Evolutionary conservation across 1,284 basidiomycete genomes (phyloP), one percentile per base, ranked within the genome.

Genomic region (Athelia psychrophila): DNA sequence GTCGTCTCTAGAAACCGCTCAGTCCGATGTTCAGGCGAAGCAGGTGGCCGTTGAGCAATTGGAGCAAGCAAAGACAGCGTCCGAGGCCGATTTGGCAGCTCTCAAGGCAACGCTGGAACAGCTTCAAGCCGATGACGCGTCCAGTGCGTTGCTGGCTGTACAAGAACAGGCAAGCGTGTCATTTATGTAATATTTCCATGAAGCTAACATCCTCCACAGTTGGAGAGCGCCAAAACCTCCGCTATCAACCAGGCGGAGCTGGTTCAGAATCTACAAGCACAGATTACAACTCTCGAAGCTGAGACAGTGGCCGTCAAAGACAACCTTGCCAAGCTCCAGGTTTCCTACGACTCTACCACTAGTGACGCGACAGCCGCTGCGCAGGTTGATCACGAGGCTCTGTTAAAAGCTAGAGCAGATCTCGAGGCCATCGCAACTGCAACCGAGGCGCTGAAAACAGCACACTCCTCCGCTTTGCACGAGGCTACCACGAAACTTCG

Each of bases 341-440:
- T 71, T 19, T 73, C 76, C 2, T 75, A 79, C 16, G 72, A 74
- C 20, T 67, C 76, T 10, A 71, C 73, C 12, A 64, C 74, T 0
- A 67, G 72, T 2, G 73, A 71, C 32, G 72, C 75, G 0, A 63
- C 73, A 1, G 75, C 75, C 10, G 78, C 81, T 19, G 80, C 81
- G 2, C 74, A 79, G 42, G 65, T 76, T 38, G 85, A 91, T 55
- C 83, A 77, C 30, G 83, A 85, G 59, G 80, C 82, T 15, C 71
- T 89, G 25, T 59, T 81, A 12, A 83, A 83, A 60, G 84, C 81
- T n/a, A 80, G 81, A 54, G 77, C 75, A 4, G 80, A 88, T 50
- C 71, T 89, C 44, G 78, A 77, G 44, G 70, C 78, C 3, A 76
- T 84, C 48, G 68, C 77, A 51, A 71, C 72, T n/a, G 85, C 88